Base-by-base conservation (phyloP, 2,329 filamentous ascomycete genomes). In the Talaromyces funiculosus region DNA sequence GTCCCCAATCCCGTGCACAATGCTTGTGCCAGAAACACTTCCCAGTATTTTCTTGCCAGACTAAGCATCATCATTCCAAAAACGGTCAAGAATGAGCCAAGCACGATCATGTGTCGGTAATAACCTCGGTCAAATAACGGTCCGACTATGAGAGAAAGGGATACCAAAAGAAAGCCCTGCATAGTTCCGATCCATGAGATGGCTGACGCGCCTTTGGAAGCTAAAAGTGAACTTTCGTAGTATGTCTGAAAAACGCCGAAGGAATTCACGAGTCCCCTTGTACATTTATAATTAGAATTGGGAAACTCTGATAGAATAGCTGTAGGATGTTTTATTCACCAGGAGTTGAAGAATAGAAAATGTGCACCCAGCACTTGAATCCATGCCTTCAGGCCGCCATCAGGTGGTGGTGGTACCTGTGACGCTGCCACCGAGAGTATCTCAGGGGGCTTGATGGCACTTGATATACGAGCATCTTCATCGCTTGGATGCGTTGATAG, bases 181-280 rank as follows among this genome's bases (percentile, higher is more conserved):
- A 38, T n/a, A 7, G 37, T 38, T 18, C 37, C 37, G 16, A 38
- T 38, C 37, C 37, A 38, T 38, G 37, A 38, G 37, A 38, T 38
- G 1, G 37, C 16, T 18, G 37, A 38, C 72, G 68, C 71, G 1
- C 72, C 66, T 59, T 71, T 61, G 33, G 66, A 59, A 38, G 67
- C 63, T 3, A 80, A 70, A 1, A 77, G 68, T 2, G 63, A 66
- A 5, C 68, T 71, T 54, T 75, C 72, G 67, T 82, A 82, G 64
- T 78, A 81, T 20, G 75, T 73, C 62, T 82, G 78, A 59, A 79
- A 82, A 10, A 77, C 74, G 9, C 80, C 80, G 65, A 78, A 82
- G 1, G 73, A 76, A 35, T 78, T 77, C 37, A 80, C 68, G 2
- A 80, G 67, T 1, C 79, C 79, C 58, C 58, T 60, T 29, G 22